Base-by-base conservation (phyloP, 768 basidiomycete species). In the Leucosporidium yakuticum region DNA sequence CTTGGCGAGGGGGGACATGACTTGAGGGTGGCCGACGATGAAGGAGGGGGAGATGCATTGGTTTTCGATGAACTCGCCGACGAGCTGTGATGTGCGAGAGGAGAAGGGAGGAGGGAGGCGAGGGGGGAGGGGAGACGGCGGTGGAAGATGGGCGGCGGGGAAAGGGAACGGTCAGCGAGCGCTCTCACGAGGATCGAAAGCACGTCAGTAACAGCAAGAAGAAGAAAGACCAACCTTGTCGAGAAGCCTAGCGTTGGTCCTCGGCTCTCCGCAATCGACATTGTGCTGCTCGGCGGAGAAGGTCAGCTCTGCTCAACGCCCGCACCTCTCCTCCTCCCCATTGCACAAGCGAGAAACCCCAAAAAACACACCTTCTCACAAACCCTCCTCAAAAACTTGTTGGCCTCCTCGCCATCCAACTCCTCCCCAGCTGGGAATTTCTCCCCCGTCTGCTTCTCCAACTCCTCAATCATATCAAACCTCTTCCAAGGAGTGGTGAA, bases 1-100 rank as follows among this genome's bases (percentile, higher is more conserved):
- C 82, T 99, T 99, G 79, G 96, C 96, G 47, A 99, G 87, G 4
- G 96, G 96, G 0, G 95, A 97, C 96, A 99, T 99, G 73, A 98
- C 91, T 82, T 98, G 94, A 21, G 96, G 96, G 80, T 98, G 96
- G 36, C 96, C 96, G 70, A 95, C 93, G 74, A 99, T 98, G 84
- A 99, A 99, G 7, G 94, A 83, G 4, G 96, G 96, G 47, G 90
- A 94, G 75, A 97, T 85, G 80, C 96, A 99, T 64, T 98, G 87
- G 36, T 89, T 90, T 78, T 99, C 96, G 78, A 99, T 98, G 81
- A 83, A 98, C 80, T 98, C 95, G 57, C 96, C 95, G 65, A 98
- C 95, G 70, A 99, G 91, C 91, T 90, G 66, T 8, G 20, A 12
- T 25, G 7, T 29, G 27, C 23, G 53, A 15, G 34, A 12, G 34